These are phyloP conservation scores for Pseudogymnoascus sp. DNA, from an alignment of 2,329 filamentous ascomycete genomes.

Conservation along the genomic window DNA sequence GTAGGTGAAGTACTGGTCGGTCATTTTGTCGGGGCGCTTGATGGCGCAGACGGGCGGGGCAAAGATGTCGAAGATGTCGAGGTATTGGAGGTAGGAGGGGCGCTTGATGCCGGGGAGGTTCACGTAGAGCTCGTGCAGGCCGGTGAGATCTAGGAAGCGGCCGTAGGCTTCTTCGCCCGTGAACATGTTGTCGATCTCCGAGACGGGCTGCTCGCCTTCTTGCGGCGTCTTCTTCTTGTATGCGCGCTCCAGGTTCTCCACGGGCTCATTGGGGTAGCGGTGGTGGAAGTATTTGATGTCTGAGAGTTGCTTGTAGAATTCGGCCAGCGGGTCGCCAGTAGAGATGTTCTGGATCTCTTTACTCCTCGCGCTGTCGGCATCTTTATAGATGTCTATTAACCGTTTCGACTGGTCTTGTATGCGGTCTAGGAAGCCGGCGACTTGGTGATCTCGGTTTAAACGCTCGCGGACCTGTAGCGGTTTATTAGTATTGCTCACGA, in stretches of 20 bases:
- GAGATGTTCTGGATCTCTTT: constrained; percentile 79
- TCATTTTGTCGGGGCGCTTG: constrained; percentile 76
- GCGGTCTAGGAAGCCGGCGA: constrained; percentile 75
- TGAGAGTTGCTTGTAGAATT: constrained; percentile 79
- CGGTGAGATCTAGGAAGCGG: constrained; percentile 82
- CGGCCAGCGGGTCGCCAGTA: constrained; percentile 76
- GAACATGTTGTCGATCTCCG: constrained; percentile 82
- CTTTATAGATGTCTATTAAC: constrained; percentile 75
- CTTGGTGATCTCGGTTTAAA: constrained; percentile 84
- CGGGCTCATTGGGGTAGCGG: constrained; percentile 85
- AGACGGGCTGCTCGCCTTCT: constrained; percentile 53
- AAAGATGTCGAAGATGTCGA: constrained; percentile 86
- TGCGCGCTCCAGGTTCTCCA: constrained; percentile 88
- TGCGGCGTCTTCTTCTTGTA: constrained; percentile 66
- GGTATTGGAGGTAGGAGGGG: constrained; percentile 82
- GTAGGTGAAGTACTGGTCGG: constrained; percentile 87
- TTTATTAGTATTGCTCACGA: constrained; percentile 11
- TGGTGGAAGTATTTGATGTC: constrained; percentile 82
- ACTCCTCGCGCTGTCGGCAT: constrained; percentile 61
- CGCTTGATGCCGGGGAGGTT: constrained; percentile 84
- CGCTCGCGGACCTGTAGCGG: constrained; percentile 68
- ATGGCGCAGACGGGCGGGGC: constrained; percentile 63
- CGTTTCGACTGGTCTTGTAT: constrained; percentile 80
- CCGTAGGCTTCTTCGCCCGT: constrained; percentile 93
- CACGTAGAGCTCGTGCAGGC: constrained; percentile 76